Evolutionary conservation across 257 asterid species (phyloP), one percentile per base, ranked within the genome.

Genomic region (Jacaranda copaia): DNA sequence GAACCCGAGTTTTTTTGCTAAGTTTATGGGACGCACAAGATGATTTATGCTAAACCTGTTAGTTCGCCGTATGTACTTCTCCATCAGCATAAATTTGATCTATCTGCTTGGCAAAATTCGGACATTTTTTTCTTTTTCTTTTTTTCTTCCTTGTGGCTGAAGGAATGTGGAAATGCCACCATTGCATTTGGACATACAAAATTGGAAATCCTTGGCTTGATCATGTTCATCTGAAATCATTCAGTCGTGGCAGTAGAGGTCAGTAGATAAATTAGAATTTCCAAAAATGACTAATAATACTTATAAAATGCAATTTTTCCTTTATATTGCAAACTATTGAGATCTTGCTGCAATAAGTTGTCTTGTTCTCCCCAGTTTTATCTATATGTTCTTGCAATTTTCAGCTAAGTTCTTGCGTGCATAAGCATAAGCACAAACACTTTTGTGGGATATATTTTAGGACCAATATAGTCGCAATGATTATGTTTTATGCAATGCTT

Each of bases 161-260:
- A 87, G 90, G 84, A 83, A 70, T 77, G 39, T 87, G 93, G 91
- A 87, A 81, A 83, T 87, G 93, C 84, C 86, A 82, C 62, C 81
- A 83, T 35, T 85, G 89, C 85, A 76, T 59, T 76, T 89, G 91
- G 91, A 83, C 85, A 20, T 71, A 85, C 85, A 79, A 80, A 76
- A 74, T 32, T 75, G 87, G 88, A 71, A 66, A 74, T 59, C 66
- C 83, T 70, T 77, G 65, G 84, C 39, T 59, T 73, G 38, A 77
- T 81, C 81, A 72, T 79, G 40, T 78, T 63, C 87, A 82, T 81
- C 82, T 51, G 40, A 74, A 73, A 74, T 76, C 83, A 52, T 53
- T 65, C 87, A 36, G 0, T 80, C 80, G 51, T 64, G 56, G 16
- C 55, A 55, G 3, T 82, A 72, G 81, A 89, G 88, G 88, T 85